Conservation (phyloP, 2,329 filamentous ascomycete genomes). For the Aspergillus luchuensis region DNA sequence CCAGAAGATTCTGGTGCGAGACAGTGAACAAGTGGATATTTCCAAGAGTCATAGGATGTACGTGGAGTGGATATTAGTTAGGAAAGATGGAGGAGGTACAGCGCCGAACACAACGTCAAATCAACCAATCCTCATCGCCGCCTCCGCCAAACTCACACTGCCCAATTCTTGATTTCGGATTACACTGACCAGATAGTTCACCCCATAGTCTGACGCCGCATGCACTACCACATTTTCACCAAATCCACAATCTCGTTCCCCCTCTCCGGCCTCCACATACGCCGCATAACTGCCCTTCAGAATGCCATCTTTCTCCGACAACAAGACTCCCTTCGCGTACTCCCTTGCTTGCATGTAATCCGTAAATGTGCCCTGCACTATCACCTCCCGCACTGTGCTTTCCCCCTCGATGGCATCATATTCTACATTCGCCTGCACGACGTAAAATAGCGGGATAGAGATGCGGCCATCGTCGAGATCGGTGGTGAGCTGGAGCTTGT, state of each 20-base stretch:
- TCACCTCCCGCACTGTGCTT: constrained; percentile 20
- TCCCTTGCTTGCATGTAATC: constrained; percentile 28
- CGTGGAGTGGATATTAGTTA: background rate
- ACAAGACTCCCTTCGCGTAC: constrained; percentile 24
- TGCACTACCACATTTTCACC: constrained; percentile 37
- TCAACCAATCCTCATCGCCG: constrained; percentile 17
- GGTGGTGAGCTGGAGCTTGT: constrained; percentile 16
- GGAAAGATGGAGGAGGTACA: background rate
- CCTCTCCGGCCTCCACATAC: constrained; percentile 29
- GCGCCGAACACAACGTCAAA: background rate
- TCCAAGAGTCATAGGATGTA: background rate
- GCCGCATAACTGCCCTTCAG: constrained; percentile 29
- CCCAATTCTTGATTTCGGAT: constrained; percentile 30
- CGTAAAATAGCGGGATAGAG: constrained; percentile 29
- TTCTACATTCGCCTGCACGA: constrained; percentile 27
- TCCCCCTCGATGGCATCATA: constrained; percentile 24
- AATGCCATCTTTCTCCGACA: constrained; percentile 22
- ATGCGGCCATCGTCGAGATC: constrained; percentile 27
- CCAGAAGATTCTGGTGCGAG: background rate
- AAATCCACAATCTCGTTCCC: constrained; percentile 32
- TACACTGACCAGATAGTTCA: constrained; percentile 32
- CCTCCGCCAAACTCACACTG: constrained; percentile 29
- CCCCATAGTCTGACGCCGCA: constrained; percentile 27
- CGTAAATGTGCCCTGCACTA: constrained; percentile 27
- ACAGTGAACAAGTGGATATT: background rate